phyloP scores from a whole-genome alignment of 2,329 filamentous ascomycete species.

The Hyphodiscus sp. region DNA sequence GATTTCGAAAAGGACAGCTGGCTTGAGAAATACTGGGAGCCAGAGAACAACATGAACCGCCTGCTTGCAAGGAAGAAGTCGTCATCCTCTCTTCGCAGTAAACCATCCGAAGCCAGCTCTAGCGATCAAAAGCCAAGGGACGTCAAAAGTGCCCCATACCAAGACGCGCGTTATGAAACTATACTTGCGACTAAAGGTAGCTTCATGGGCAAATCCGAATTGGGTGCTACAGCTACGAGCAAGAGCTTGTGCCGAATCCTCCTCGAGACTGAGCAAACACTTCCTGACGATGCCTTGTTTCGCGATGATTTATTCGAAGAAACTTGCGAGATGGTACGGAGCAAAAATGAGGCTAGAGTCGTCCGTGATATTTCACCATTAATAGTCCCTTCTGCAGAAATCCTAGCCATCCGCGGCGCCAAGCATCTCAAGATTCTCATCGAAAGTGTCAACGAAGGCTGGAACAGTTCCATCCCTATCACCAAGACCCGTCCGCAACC shows the following conservation, averaged over 20 bases:
- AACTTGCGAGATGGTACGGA: too few relatives aligned
- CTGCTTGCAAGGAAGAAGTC: neutral
- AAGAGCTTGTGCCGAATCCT: constrained; percentile 24
- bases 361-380: too few relatives aligned
- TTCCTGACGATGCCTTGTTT: too few relatives aligned
- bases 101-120: neutral
- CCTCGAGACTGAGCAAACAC: too few relatives aligned
- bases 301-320: too few relatives aligned
- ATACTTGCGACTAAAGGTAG: constrained; percentile 35
- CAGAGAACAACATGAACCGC: constrained; percentile 4
- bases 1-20: too few relatives aligned
- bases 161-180: constrained; percentile 20
- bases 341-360: too few relatives aligned
- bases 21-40: too few relatives aligned
- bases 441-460: constrained; percentile 37
- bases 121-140: constrained; percentile 33
- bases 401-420: too few relatives aligned
- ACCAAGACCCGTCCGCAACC: constrained; percentile 35
- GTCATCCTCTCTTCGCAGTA: neutral
- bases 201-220: constrained; percentile 32
- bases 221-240: constrained; percentile 29
- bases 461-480: constrained; percentile 35
- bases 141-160: constrained; percentile 33
- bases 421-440: too few relatives aligned
- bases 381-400: too few relatives aligned